Base-by-base conservation (phyloP, 2,329 filamentous ascomycete species). In the Chaetomium olivaceum region DNA sequence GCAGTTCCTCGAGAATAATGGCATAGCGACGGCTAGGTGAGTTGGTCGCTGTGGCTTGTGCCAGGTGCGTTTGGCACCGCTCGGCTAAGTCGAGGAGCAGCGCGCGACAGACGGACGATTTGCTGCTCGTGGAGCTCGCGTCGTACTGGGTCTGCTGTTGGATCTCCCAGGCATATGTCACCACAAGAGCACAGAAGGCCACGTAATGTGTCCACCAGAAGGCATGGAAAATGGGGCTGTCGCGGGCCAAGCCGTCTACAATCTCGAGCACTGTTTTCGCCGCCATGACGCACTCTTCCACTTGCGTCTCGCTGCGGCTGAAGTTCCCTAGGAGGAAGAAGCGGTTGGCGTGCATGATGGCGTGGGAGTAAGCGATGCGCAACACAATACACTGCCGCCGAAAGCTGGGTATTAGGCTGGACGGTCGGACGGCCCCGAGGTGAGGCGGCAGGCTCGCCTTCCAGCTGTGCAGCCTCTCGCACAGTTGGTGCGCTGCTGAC, bases 1-100 rank as follows among this genome's bases (percentile, higher is more conserved):
- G 54, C 54, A 56, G 54, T 23, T 56, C 54, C 54, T 56, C 54
- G 54, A 56, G 54, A 29, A 56, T 56, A 31, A 56, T 56, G 31
- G 54, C 54, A n/a, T 56, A 56, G 9, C 54, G 54, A 2, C 54
- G 29, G 29, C 54, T 56, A 29, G 54, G 54, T n/a, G 54, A 56
- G 54, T 56, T 56, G 31, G 54, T 56, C 54, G 54, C 54, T 2
- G 54, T 56, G 19, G 54, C 54, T 19, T 56, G 54, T 19, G 54
- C 54, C 54, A 56, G 31, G 31, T 56, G 54, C 19, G 31, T 56
- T 31, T 56, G 54, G 54, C 54, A 56, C 5, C 54, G 54, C 54
- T 56, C 54, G 1, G 54, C 54, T 3, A 56, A 11, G 54, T 56
- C 54, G 29, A 56, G 54, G 19, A 56, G 54, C 1, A 19, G 12